These are phyloP conservation scores for Coniferiporia weirii DNA, from an alignment of 1,284 basidiomycete genomes.

Conservation along the genomic window DNA sequence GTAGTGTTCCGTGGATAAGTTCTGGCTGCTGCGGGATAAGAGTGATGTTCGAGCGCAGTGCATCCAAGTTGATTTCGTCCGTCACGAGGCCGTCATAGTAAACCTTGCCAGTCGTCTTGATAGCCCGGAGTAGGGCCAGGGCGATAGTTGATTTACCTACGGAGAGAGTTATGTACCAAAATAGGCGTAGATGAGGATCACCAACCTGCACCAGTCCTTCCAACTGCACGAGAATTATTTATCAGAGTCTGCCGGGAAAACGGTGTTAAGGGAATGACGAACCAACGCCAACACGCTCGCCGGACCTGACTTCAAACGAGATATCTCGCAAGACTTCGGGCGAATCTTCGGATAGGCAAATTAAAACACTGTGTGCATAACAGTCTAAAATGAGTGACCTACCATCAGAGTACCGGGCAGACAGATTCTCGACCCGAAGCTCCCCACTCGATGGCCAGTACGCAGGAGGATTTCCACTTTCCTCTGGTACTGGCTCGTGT, in stretches of 20 bases:
- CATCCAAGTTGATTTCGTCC: constrained; percentile 36
- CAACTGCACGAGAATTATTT: constrained; percentile 21
- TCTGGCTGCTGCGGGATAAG: constrained; percentile 46
- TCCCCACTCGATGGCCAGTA: constrained; percentile 41
- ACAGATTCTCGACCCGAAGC: constrained; percentile 31
- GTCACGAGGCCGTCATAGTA: constrained; percentile 31
- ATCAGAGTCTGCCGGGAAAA: neutral
- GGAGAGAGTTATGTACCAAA: neutral
- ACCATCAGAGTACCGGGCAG: constrained; percentile 23
- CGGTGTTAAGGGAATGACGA: constrained; percentile 1
- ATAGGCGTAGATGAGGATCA: neutral
- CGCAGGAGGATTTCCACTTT: constrained; percentile 26
- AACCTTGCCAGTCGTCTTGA: constrained; percentile 39
- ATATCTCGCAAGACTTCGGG: constrained; percentile 37
- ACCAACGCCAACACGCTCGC: constrained; percentile 40
- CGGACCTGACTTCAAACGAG: constrained; percentile 34
- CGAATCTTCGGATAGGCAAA: constrained; percentile 14
- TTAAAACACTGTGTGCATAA: neutral
- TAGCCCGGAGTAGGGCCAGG: constrained; percentile 37
- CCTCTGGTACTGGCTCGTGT: constrained; percentile 32
- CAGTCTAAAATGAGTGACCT: neutral
- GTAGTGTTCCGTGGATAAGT: constrained; percentile 23
- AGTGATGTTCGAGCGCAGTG: constrained; percentile 40
- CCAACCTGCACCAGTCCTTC: constrained; percentile 37
- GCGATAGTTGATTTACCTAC: constrained; percentile 32